Percentiles rank a stretch among this genome's conserved stretches.
phyloP scores from a whole-genome alignment of 441 rosid genomes.

The Eutrema salsugineum region DNA sequence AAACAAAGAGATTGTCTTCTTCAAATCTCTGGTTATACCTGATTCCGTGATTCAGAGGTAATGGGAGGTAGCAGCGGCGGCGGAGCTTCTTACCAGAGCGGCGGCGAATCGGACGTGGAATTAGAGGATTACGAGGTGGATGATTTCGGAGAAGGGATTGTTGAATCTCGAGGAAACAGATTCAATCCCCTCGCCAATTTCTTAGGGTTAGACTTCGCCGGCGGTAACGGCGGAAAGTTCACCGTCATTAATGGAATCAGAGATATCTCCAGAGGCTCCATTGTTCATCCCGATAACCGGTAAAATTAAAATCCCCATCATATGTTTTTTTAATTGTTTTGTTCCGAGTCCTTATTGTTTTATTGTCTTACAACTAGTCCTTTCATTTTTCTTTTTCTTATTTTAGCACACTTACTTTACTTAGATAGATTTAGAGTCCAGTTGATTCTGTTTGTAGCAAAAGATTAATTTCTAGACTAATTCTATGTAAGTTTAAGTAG shows the following conservation, averaged over 20 bases:
- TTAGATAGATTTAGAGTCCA: not conserved
- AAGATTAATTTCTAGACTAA: not conserved
- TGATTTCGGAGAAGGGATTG: constrained; percentile 45
- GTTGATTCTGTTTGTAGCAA: not conserved
- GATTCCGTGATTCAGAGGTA: not conserved
- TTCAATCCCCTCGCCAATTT: constrained; percentile 52
- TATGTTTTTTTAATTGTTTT: not conserved
- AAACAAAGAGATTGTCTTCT: not conserved
- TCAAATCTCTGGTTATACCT: not conserved
- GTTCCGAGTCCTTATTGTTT: not conserved
- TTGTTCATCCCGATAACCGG: constrained; percentile 88
- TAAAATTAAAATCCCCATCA: not conserved
- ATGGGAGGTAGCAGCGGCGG: constrained; percentile 25
- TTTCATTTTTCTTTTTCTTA: not conserved
- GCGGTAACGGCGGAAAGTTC: constrained; percentile 36
- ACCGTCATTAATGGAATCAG: constrained; percentile 48
- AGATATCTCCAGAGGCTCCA: constrained; percentile 39
- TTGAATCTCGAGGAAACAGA: constrained; percentile 56
- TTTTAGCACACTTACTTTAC: not conserved
- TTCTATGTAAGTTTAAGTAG: not conserved
- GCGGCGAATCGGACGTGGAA: constrained; percentile 17
- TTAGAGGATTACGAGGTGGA: constrained; percentile 42
- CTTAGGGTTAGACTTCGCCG: constrained; percentile 36
- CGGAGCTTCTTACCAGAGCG: constrained; percentile 13
- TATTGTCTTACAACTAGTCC: not conserved